These are phyloP conservation scores for Emericellopsis cladophorae DNA, from an alignment of 2,329 filamentous ascomycete genomes.

Conservation along the genomic window DNA sequence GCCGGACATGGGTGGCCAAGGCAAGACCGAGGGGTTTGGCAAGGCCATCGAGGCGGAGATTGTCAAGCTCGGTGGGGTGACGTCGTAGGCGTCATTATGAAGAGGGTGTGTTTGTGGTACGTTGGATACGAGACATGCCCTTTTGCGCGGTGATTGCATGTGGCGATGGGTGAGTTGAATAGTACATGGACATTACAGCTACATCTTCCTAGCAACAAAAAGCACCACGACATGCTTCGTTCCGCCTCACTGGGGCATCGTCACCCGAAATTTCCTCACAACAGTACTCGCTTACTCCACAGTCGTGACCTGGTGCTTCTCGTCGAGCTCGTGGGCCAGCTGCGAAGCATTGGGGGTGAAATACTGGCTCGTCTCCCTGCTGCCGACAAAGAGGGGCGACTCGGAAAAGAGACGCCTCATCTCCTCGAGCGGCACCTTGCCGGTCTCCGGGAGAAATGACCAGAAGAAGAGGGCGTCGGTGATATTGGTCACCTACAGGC, in stretches of 20 bases:
- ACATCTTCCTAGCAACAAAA: too few species aligned
- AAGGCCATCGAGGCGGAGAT: conserved; percentile 15
- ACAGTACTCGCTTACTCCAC: too few species aligned
- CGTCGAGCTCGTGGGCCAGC: too few species aligned
- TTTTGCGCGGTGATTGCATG: too few species aligned
- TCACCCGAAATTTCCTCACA: too few species aligned
- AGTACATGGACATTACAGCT: too few species aligned
- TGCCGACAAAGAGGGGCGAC: conserved; percentile 49
- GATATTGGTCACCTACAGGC: conserved; percentile 5
- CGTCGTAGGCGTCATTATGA: not conserved
- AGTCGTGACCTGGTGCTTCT: too few species aligned
- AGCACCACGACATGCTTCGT: too few species aligned
- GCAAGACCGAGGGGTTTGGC: conserved; percentile 21
- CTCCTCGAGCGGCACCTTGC: conserved; percentile 50
- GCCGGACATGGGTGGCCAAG: conserved; percentile 37
- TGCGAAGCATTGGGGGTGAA: too few species aligned
- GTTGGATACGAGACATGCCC: too few species aligned
- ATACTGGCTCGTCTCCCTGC: conserved; percentile 27
- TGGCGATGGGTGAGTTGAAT: too few species aligned
- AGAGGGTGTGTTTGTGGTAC: not conserved
- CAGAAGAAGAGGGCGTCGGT: conserved; percentile 40
- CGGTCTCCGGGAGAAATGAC: conserved; percentile 52
- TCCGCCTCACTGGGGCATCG: too few species aligned
- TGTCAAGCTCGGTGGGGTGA: not conserved
- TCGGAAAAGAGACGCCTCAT: conserved; percentile 55